Evolutionary conservation across 2,329 filamentous ascomycete genomes (phyloP).

Genomic region (Penicillium occitanis): DNA sequence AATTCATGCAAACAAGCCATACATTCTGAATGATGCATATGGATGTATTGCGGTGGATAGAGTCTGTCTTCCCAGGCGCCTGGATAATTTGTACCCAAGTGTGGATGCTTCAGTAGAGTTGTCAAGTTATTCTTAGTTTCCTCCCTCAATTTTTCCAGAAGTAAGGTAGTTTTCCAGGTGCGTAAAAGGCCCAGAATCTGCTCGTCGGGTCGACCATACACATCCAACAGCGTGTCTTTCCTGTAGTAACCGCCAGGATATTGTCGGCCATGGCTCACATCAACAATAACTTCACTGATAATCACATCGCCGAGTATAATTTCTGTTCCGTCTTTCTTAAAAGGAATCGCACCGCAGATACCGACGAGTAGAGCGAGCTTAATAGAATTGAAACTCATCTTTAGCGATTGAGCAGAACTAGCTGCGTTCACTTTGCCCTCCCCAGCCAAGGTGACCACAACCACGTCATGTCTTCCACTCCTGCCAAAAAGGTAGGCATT

Average conservation of each 20-base stretch:
- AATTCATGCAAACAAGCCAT: not conserved
- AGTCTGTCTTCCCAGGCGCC: slow-evolving; percentile 26
- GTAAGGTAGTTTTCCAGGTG: slow-evolving; percentile 24
- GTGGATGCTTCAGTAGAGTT: slow-evolving; percentile 24
- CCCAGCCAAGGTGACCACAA: slow-evolving; percentile 32
- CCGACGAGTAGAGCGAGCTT: slow-evolving; percentile 40
- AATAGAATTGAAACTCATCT: slow-evolving; percentile 32
- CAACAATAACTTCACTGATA: slow-evolving; percentile 29
- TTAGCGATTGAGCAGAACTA: slow-evolving; percentile 31
- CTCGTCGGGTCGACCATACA: slow-evolving; percentile 6
- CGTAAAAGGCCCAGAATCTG: slow-evolving; percentile 3
- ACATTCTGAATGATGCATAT: slow-evolving; percentile 27
- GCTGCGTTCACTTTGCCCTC: slow-evolving; percentile 32
- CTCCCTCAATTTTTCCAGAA: slow-evolving; percentile 19
- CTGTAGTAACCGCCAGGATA: slow-evolving; percentile 27
- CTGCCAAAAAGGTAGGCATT: slow-evolving; percentile 33
- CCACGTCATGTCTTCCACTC: slow-evolving; percentile 33
- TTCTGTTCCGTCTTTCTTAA: slow-evolving; percentile 20
- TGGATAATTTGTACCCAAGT: slow-evolving; percentile 22
- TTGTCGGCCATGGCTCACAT: slow-evolving; percentile 30
- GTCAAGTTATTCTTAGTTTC: slow-evolving; percentile 20
- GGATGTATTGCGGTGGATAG: slow-evolving; percentile 25
- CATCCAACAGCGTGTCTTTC: slow-evolving; percentile 22
- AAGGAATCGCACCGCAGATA: slow-evolving; percentile 42
- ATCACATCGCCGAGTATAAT: slow-evolving; percentile 34